Conservation (phyloP, 352 stramenopile species). For the Lagenidium giganteum region DNA sequence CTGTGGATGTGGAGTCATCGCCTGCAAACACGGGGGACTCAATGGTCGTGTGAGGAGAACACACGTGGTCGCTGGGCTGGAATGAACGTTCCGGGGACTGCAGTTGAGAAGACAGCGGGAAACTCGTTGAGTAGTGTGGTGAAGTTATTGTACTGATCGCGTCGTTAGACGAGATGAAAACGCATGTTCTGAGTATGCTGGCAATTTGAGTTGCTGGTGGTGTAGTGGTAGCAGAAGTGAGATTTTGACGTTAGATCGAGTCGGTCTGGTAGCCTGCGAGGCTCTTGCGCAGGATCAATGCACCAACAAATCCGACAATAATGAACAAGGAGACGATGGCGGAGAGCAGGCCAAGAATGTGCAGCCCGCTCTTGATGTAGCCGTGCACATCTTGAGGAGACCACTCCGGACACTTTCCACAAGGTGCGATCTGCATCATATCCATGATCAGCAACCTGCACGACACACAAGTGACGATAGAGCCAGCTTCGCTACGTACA, state of each 20-base stretch:
- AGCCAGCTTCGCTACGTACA: conserved; percentile 35
- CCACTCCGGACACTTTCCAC: conserved; percentile 78
- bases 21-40: no score
- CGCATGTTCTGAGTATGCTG: no score
- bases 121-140: no score
- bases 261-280: conserved; percentile 82
- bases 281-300: conserved; percentile 67
- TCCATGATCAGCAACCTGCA: not conserved
- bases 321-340: conserved; percentile 76
- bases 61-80: no score
- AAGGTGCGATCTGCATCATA: conserved; percentile 45
- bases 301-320: conserved; percentile 55
- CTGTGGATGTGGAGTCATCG: no score
- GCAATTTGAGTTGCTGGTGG: no score
- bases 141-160: no score
- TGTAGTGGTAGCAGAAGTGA: not conserved
- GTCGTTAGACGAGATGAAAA: no score
- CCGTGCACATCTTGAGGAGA: conserved; percentile 54
- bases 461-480: not conserved
- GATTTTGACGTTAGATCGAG: conserved; percentile 83
- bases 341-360: conserved; percentile 61
- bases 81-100: no score
- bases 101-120: no score
- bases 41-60: no score
- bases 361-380: conserved; percentile 55